Percentiles rank a stretch among this genome's conserved stretches.
These are phyloP conservation scores for Metschnikowia anglica DNA, from an alignment of 805 yeast species.

Conservation along the genomic window DNA sequence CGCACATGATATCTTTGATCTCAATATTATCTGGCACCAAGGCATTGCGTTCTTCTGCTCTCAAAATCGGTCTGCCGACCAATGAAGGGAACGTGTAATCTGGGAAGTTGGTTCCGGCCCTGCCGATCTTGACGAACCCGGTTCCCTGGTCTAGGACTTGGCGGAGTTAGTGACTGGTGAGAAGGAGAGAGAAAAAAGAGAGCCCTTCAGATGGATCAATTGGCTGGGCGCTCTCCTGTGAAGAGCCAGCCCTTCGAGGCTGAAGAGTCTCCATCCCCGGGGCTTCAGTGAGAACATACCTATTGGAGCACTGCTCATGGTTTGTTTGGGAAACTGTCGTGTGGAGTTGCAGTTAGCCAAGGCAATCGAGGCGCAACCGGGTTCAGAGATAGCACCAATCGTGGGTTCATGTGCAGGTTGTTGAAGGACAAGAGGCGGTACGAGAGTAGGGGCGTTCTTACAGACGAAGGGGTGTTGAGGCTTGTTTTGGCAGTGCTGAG, in stretches of 20 bases:
- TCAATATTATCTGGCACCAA: slow-evolving; percentile 59
- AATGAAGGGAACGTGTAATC: slow-evolving; percentile 96
- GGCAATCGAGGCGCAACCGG: slow-evolving; percentile 17
- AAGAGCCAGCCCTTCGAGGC: background rate
- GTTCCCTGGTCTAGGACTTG: slow-evolving; percentile 97
- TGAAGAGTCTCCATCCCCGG: background rate
- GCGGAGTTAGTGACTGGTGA: slow-evolving; percentile 15
- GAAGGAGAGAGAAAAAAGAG: background rate
- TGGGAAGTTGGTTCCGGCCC: slow-evolving; percentile 96
- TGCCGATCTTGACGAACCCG: slow-evolving; percentile 95
- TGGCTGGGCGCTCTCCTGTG: background rate
- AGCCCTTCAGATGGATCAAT: background rate
- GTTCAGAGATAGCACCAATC: background rate
- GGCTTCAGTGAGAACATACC: slow-evolving; percentile 16
- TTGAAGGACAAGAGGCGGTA: no score
- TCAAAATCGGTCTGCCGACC: slow-evolving; percentile 93
- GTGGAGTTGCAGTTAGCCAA: background rate
- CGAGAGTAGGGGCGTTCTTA: no score
- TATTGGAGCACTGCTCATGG: slow-evolving; percentile 22
- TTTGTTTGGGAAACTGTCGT: background rate
- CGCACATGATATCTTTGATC: slow-evolving; percentile 96
- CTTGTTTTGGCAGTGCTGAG: no score
- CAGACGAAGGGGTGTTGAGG: no score
- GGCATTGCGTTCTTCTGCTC: slow-evolving; percentile 87
- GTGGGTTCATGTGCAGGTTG: slow-evolving; percentile 2